Base-by-base conservation (phyloP, 768 basidiomycete species). In the Auricularia auricula-judae region DNA sequence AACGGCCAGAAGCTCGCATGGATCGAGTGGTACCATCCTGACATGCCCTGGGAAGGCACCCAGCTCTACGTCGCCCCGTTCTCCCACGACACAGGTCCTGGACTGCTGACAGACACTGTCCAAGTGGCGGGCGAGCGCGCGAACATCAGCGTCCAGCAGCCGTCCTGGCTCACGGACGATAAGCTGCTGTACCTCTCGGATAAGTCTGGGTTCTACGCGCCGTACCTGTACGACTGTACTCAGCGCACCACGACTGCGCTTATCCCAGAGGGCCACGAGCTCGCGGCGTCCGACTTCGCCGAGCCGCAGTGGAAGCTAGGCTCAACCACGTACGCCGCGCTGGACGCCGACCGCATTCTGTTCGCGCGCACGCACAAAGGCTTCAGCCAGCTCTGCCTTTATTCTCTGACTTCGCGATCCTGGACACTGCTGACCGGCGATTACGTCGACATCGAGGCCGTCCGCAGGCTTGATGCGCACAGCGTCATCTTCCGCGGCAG, bases 31-130 rank as follows among this genome's bases (percentile, higher is more conserved):
- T 79, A 73, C 66, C 64, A 62, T 18, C 16, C 58, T 0, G 80
- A 85, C 66, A 85, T 86, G 85, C 83, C 88, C 14, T 91, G 87
- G 87, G 83, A 87, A 68, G 86, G 84, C 3, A 76, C 80, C 1
- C 74, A 82, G 68, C 76, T 89, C 65, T 76, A 79, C 70, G 69
- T 85, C 39, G 87, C 81, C 39, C 51, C 64, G 3, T 61, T 76
- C n/a, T 61, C 63, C 1, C 65, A 62, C 18, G 64, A 70, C 33
- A 73, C 42, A 66, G 3, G 35, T 3, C 72, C 29, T 59, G 29
- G 29, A 29, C 29, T 29, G 29, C 29, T 84, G 36, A 65, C 71
- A 63, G 78, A 81, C 66, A 64, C 70, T 14, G 75, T 68, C 18
- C 76, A 74, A 35, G 77, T 90, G 14, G 85, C 85, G 0, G 86